These are phyloP conservation scores for Nyssa sinensis DNA, from an alignment of 148 eudicot genomes.

Conservation along the genomic window DNA sequence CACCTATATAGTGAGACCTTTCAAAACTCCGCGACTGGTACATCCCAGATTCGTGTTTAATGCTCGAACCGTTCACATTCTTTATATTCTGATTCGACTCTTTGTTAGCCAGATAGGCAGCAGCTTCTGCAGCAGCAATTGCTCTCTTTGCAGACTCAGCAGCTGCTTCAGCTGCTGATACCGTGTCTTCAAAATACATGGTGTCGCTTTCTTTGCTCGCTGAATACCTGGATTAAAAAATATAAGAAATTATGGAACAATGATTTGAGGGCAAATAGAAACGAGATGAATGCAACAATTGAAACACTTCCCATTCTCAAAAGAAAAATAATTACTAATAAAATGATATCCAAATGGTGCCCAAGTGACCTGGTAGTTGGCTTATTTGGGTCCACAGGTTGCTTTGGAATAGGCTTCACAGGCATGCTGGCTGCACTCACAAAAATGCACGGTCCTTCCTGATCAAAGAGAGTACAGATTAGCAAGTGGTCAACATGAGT, in stretches of 20 bases:
- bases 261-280: not conserved
- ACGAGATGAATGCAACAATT: not conserved
- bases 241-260: not conserved
- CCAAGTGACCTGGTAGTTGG: conserved; percentile 39
- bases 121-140: conserved; percentile 86
- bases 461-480: conserved; percentile 13
- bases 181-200: conserved; percentile 48
- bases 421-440: conserved; percentile 82
- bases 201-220: conserved; percentile 30
- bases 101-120: conserved; percentile 61
- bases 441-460: conserved; percentile 87
- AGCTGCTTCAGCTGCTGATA: conserved; percentile 89
- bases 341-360: not conserved
- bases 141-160: conserved; percentile 81
- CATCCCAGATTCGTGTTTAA: not conserved
- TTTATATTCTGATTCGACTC: conserved; percentile 24
- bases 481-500: not conserved
- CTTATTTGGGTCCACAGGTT: conserved; percentile 36
- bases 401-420: conserved; percentile 40
- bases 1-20: conserved; percentile 6
- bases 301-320: not conserved
- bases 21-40: conserved; percentile 1
- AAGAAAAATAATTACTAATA: not conserved
- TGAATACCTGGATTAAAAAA: conserved; percentile 29
- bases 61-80: conserved; percentile 14